phyloP scores from a whole-genome alignment of 345 rosid species.

The Crucihimalaya himalaica region DNA sequence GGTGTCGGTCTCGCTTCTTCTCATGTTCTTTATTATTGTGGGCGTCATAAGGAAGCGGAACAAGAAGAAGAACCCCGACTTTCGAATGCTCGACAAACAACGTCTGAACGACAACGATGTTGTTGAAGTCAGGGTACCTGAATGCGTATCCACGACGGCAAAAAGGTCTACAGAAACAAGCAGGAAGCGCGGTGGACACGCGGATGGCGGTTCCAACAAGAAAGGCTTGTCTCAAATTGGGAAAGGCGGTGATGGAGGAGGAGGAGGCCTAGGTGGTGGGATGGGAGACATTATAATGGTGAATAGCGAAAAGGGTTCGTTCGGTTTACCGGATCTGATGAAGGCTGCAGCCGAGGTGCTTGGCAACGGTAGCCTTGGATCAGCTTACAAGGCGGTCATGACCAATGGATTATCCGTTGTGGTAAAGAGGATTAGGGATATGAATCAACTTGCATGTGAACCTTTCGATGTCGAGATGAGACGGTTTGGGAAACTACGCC shows the following conservation, averaged over 20 bases:
- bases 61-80: slow-evolving; percentile 40
- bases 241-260: slow-evolving; percentile 27
- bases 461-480: slow-evolving; percentile 72
- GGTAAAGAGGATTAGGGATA: slow-evolving; percentile 83
- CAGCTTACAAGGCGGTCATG: slow-evolving; percentile 87
- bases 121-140: slow-evolving; percentile 45
- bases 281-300: slow-evolving; percentile 59
- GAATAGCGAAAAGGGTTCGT: slow-evolving; percentile 61
- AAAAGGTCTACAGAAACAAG: slow-evolving; percentile 37
- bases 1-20: background rate
- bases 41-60: slow-evolving; percentile 28
- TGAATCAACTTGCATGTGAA: slow-evolving; percentile 61
- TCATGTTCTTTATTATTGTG: slow-evolving; percentile 36
- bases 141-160: slow-evolving; percentile 28
- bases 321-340: slow-evolving; percentile 82
- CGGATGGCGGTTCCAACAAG: slow-evolving; percentile 28
- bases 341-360: slow-evolving; percentile 89
- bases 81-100: slow-evolving; percentile 55
- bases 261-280: slow-evolving; percentile 12
- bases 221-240: slow-evolving; percentile 39
- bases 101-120: slow-evolving; percentile 35
- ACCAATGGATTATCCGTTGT: slow-evolving; percentile 69
- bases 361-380: slow-evolving; percentile 86
- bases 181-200: slow-evolving; percentile 27
- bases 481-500: slow-evolving; percentile 59